Percentiles rank a stretch among this genome's conserved stretches.
Evolutionary conservation across 257 asterid genomes (phyloP).

Genomic region (Catharanthus roseus): DNA sequence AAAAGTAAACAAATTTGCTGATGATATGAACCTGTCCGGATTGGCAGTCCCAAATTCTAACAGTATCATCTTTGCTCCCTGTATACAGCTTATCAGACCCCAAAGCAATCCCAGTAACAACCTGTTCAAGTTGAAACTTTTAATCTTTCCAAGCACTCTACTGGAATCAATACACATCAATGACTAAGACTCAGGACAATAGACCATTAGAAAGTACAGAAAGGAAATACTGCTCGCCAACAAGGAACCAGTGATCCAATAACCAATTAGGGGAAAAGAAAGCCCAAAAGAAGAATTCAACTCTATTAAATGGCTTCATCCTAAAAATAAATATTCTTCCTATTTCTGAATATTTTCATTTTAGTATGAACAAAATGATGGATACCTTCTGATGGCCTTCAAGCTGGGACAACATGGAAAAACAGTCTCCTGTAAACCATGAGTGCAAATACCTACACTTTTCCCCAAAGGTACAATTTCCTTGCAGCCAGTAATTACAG

Average conservation of each 20-base stretch:
- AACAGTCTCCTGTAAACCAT: constrained; percentile 77
- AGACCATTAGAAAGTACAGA: background rate
- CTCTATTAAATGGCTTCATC: background rate
- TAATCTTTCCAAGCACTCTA: background rate
- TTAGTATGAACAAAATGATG: too few species aligned
- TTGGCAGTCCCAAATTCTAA: constrained; percentile 96
- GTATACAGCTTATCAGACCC: constrained; percentile 93
- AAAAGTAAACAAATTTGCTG: background rate
- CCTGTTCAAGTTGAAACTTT: constrained; percentile 41
- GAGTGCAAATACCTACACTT: constrained; percentile 80
- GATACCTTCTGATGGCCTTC: constrained; percentile 91
- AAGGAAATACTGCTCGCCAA: background rate
- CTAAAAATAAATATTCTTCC: background rate
- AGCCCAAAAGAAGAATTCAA: background rate
- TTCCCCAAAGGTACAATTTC: constrained; percentile 69
- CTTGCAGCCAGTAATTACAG: constrained; percentile 67
- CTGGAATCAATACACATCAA: background rate
- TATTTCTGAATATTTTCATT: too few species aligned
- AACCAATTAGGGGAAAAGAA: background rate
- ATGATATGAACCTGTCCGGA: constrained; percentile 72
- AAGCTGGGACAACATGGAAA: constrained; percentile 59
- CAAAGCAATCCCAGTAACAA: constrained; percentile 77
- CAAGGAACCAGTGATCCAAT: background rate
- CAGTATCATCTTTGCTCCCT: constrained; percentile 87
- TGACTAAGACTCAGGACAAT: background rate